Evolutionary conservation across 208 protist genomes (phyloP), one percentile per base, ranked within the genome.

Genomic region (Leishmania mexicana): DNA sequence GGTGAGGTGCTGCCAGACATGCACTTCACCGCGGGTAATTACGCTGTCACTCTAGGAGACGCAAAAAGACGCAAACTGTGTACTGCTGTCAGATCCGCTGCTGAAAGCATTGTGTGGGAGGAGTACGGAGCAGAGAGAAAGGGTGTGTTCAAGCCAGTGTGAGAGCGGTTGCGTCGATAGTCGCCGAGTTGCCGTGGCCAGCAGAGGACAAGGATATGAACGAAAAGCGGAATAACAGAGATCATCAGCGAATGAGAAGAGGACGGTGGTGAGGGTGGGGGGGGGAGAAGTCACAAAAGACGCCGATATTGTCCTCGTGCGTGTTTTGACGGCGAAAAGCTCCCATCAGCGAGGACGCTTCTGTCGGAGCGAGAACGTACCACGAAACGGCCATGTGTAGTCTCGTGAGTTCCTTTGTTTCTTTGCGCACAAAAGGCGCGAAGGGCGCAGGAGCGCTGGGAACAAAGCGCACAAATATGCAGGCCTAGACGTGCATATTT

Each of bases 1-100:
- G 60, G 51, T 5, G 76, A 64, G 4, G 75, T 79, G 76, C 65
- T 67, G 77, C 71, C 77, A n/a, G 68, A 42, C 81, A 85, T 85
- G 42, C 62, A 68, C 38, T 42, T 51, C 49, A 77, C 40, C 35
- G 54, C 21, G 68, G 75, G 35, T n/a, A 51, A 62, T 31, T 68
- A 78, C 75, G 75, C 75, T 51, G 57, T 65, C 57, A 68, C 57
- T 10, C 49, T 24, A 35, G 57, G 38, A 78, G 35, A 49, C 17
- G 40, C 35, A 78, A 19, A 49, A 67, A 78, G 57, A 65, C 40
- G 21, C 49, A 47, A 49, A 31, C 57, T 0, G 42, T 38, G 54
- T 64, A 49, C 75, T 31, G 57, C 75, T 53, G 51, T 24, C 75
- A 78, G 24, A 35, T 35, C 35, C 57, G 21, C 57, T 78, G 57